These are phyloP conservation scores for Limonium bicolor DNA, from an alignment of 148 eudicot genomes.

Conservation along the genomic window DNA sequence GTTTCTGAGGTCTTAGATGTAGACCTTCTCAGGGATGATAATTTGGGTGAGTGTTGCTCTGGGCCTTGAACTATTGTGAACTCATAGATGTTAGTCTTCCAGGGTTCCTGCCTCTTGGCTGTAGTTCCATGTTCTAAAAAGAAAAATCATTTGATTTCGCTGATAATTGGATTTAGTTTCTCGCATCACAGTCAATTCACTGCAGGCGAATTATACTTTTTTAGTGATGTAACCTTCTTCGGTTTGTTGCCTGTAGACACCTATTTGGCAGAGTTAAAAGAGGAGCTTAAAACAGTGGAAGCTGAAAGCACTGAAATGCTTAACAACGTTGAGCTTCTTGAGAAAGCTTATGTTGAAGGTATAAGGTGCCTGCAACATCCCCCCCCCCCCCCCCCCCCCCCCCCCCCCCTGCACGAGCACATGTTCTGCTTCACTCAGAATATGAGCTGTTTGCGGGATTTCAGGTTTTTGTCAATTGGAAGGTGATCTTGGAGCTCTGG, in stretches of 20 bases:
- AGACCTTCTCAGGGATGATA: constrained; percentile 17
- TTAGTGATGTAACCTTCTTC: too few relatives aligned
- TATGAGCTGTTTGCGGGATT: constrained; percentile 1
- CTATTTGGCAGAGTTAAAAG: constrained; percentile 30
- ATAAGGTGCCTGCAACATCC: constrained; percentile 6
- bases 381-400: not conserved
- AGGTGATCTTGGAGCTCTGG: constrained; percentile 46
- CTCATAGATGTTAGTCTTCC: not conserved
- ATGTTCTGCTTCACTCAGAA: not conserved
- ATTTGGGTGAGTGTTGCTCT: constrained; percentile 26
- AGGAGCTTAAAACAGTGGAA: constrained; percentile 32
- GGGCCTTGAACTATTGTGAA: not conserved
- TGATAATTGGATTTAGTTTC: not conserved
- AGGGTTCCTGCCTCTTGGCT: not conserved
- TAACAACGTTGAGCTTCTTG: constrained; percentile 40
- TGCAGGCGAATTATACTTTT: too few relatives aligned
- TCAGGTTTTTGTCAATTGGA: constrained; percentile 47
- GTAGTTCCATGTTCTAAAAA: not conserved
- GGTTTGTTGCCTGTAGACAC: constrained; percentile 30
- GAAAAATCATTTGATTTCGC: not conserved
- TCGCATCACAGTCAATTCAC: not conserved
- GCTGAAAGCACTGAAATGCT: constrained; percentile 28
- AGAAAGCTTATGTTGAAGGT: constrained; percentile 36
- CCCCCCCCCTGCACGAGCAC: not conserved
- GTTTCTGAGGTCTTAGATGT: constrained; percentile 24